phyloP scores from a whole-genome alignment of 805 yeast genomes.

The Pichia cabralensis region DNA sequence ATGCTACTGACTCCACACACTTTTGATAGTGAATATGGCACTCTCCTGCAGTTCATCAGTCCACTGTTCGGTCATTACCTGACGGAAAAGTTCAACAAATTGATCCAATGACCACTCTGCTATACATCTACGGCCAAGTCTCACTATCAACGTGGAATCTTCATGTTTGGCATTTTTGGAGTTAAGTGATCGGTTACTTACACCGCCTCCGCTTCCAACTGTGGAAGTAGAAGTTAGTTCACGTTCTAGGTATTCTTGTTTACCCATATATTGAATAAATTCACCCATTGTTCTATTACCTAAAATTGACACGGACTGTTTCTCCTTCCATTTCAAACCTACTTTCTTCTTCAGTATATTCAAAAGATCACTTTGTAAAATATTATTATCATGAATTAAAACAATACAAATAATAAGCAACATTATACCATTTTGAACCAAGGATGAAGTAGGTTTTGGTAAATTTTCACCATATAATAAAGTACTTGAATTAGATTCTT shows the following conservation, averaged over 20 bases:
- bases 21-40: constrained; percentile 18
- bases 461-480: constrained; percentile 12
- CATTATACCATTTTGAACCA: constrained; percentile 20
- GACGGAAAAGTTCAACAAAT: constrained; percentile 19
- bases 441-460: constrained; percentile 19
- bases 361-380: constrained; percentile 21
- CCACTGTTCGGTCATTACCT: constrained; percentile 21
- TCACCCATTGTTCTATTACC: constrained; percentile 15
- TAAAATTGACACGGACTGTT: constrained; percentile 13
- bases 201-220: neutral
- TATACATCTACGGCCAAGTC: constrained; percentile 22
- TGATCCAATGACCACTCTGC: constrained; percentile 19
- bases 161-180: constrained; percentile 12
- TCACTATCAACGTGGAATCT: constrained; percentile 17
- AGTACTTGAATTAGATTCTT: neutral
- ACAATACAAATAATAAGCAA: constrained; percentile 19
- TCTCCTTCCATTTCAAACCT: constrained; percentile 16
- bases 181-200: neutral
- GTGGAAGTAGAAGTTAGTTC: neutral
- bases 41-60: constrained; percentile 20
- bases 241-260: constrained; percentile 19
- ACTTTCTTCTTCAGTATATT: constrained; percentile 17
- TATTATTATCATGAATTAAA: constrained; percentile 20
- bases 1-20: constrained; percentile 12
- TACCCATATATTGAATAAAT: constrained; percentile 16